Conservation (phyloP, 2,329 filamentous ascomycete genomes). For the Penicillium olsonii region DNA sequence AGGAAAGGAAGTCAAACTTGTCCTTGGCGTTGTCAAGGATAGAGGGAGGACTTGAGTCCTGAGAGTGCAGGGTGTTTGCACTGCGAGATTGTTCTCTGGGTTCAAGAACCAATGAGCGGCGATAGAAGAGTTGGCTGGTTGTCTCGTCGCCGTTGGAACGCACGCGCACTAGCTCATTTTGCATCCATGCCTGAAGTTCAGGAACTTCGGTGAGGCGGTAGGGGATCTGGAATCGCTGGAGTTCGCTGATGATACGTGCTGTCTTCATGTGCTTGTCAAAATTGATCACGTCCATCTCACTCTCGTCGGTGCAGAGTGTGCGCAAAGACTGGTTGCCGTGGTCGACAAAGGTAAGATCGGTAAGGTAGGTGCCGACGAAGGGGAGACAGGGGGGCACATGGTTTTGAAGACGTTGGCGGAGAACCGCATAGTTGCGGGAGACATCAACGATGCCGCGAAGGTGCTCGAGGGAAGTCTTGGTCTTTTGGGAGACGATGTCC, state of each 20-base stretch:
- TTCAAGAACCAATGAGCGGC: conserved; percentile 81
- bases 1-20: conserved; percentile 55
- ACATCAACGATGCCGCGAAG: conserved; percentile 86
- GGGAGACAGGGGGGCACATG: conserved; percentile 90
- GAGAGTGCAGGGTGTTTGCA: conserved; percentile 22
- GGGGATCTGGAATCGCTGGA: conserved; percentile 94
- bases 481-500: conserved; percentile 83
- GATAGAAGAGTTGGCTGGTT: conserved; percentile 70
- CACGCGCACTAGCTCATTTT: conserved; percentile 75
- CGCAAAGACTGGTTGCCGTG: conserved; percentile 88
- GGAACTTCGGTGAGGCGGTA: conserved; percentile 80
- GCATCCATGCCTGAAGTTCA: conserved; percentile 92
- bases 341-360: conserved; percentile 93
- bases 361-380: conserved; percentile 94
- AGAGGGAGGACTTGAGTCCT: conserved; percentile 32
- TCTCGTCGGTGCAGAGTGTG: conserved; percentile 67
- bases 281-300: conserved; percentile 80
- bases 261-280: conserved; percentile 97
- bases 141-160: conserved; percentile 64
- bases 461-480: conserved; percentile 74
- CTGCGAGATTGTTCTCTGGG: conserved; percentile 51
- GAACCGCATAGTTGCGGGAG: conserved; percentile 83
- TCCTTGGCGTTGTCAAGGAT: conserved; percentile 47
- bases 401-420: conserved; percentile 79
- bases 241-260: conserved; percentile 90